Evolutionary conservation across 1,284 basidiomycete genomes (phyloP), one percentile per base, ranked within the genome.

Genomic region (Dichomitus squalens): DNA sequence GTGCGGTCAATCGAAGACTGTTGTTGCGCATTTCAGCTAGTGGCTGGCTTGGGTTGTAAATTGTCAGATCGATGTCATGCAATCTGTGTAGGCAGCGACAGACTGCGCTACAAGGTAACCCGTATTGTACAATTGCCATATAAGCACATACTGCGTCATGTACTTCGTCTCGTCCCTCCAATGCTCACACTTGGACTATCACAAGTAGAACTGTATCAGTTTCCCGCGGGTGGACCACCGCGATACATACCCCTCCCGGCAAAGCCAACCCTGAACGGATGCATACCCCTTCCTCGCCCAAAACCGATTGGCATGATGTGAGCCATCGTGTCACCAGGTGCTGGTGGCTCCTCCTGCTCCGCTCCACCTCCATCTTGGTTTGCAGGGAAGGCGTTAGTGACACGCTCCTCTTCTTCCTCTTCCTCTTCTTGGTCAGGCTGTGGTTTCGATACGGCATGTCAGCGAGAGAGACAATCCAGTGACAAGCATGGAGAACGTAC

Each of bases 401-500:
- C 52, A 61, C 61, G 44, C 9, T 34, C 43, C 25, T 35, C 21
- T 18, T n/a, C 56, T n/a, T 57, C 55, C 23, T 59, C 53, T 3
- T 60, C 52, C 6, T 21, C 54, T 7, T 60, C 57, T 12, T 63
- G 57, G 34, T 64, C 56, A 4, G 59, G 64, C 62, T 61, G 35
- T 21, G 9, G 9, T 18, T 25, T 20, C 1, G 14, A 34, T 23
- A 7, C 21, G 5, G n/a, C n/a, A 31, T 5, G 21, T 48, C 34
- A 52, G 41, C 21, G 14, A 1, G 16, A 11, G 8, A 6, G 25
- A 18, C n/a, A 25, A n/a, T 14, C n/a, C 16, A 31, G 21, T 36
- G 16, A 12, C 49, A 18, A 40, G 9, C 9, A 6, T 20, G 7
- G 14, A 4, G 14, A 43, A 65, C 66, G 25, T 54, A 87, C 86